A percentile compares a stretch with the other conserved stretches of the same genome.
Evolutionary conservation across 1,139 yeast genomes (phyloP).

Genomic region (Hansenula lynferdii): DNA sequence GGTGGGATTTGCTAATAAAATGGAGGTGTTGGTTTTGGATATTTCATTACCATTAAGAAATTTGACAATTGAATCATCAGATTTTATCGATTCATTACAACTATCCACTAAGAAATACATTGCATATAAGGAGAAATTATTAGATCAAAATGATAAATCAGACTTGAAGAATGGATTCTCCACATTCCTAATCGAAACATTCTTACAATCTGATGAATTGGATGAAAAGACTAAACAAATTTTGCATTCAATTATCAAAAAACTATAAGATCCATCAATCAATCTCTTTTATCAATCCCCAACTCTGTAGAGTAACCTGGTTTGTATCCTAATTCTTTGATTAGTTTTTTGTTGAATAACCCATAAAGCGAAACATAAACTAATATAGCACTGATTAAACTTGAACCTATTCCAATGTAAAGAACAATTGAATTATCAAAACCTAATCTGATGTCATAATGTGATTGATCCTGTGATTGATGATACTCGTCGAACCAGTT

Average conservation of each 20-base stretch:
- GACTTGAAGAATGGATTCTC: constrained; percentile 43
- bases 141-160: constrained; percentile 30
- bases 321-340: constrained; percentile 9
- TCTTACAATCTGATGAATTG: constrained; percentile 20
- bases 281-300: constrained; percentile 19
- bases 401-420: constrained; percentile 21
- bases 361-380: constrained; percentile 38
- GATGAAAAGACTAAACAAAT: constrained; percentile 28
- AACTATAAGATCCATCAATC: constrained; percentile 16
- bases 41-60: constrained; percentile 66
- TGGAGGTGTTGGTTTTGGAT: constrained; percentile 46
- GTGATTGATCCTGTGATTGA: background rate
- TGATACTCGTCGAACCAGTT: constrained; percentile 44
- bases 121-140: constrained; percentile 48
- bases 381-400: constrained; percentile 38
- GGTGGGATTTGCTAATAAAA: constrained; percentile 17
- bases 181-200: constrained; percentile 33
- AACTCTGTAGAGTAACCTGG: constrained; percentile 18
- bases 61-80: constrained; percentile 30
- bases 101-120: constrained; percentile 66
- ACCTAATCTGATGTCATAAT: constrained; percentile 1
- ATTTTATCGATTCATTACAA: constrained; percentile 59
- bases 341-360: constrained; percentile 33
- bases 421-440: constrained; percentile 1
- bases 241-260: constrained; percentile 29